phyloP scores from a whole-genome alignment of 352 stramenopile species.

The Phytophthora rubi region DNA sequence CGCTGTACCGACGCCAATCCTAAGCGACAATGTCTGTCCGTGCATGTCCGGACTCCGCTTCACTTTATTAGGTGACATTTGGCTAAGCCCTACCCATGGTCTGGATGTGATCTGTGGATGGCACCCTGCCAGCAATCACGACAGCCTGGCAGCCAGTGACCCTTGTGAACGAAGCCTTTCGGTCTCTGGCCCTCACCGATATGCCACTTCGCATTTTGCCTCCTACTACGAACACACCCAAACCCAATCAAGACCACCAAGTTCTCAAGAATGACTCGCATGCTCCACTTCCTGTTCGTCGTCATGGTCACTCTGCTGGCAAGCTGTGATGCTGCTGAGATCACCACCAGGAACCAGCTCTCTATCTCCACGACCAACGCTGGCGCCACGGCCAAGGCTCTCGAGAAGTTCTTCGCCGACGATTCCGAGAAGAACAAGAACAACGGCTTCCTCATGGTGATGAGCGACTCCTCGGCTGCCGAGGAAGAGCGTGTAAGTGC shows the following conservation, averaged over 20 bases:
- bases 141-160: background rate
- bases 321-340: conserved; percentile 5
- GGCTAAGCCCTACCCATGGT: background rate
- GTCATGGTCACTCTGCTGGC: conserved; percentile 13
- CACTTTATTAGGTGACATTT: conserved; percentile 10
- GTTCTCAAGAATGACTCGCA: conserved; percentile 14
- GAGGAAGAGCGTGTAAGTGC: conserved; percentile 19
- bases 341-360: conserved; percentile 17
- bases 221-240: background rate
- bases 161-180: conserved; percentile 1
- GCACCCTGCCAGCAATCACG: background rate
- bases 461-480: conserved; percentile 6
- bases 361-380: conserved; percentile 16
- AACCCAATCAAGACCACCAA: background rate
- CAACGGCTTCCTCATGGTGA: conserved; percentile 22
- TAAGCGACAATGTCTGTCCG: background rate
- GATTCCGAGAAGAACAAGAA: conserved; percentile 15
- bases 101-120: background rate
- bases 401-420: conserved; percentile 20
- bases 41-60: conserved; percentile 7
- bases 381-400: conserved; percentile 14
- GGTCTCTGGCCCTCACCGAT: background rate
- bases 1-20: background rate
- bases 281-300: conserved; percentile 15
- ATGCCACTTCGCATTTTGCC: conserved; percentile 22